Evolutionary conservation across 2,329 filamentous ascomycete genomes (phyloP).

Genomic region (Orbilia brochopaga): DNA sequence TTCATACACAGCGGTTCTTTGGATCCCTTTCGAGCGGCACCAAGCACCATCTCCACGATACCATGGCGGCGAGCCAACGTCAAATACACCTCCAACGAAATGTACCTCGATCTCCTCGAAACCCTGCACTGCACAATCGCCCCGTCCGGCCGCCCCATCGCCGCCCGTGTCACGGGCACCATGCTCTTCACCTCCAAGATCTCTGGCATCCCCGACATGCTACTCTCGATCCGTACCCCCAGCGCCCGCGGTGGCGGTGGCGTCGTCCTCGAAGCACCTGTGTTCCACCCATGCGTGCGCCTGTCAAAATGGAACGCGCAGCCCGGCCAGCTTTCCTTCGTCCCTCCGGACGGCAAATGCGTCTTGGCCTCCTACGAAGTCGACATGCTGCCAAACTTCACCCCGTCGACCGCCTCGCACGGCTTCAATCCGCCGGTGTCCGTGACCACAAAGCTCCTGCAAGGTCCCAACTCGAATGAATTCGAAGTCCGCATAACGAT

Average conservation of each 20-base stretch:
- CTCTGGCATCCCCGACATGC: constrained; percentile 89
- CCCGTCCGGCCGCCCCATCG: constrained; percentile 83
- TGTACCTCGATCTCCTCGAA: constrained; percentile 96
- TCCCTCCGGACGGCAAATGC: constrained; percentile 93
- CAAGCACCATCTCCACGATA: constrained; percentile 62
- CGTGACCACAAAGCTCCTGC: constrained; percentile 78
- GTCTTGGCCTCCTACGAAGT: constrained; percentile 94
- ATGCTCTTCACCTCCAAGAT: constrained; percentile 96
- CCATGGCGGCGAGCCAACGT: constrained; percentile 93
- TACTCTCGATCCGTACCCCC: constrained; percentile 77
- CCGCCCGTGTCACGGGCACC: constrained; percentile 86
- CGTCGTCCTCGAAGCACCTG: constrained; percentile 75
- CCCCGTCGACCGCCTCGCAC: constrained; percentile 62
- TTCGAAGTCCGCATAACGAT: constrained; percentile 84
- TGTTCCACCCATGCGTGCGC: constrained; percentile 94
- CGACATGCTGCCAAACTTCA: constrained; percentile 75
- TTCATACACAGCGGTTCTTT: constrained; percentile 59
- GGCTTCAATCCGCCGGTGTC: constrained; percentile 80
- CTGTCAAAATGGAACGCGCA: constrained; percentile 86
- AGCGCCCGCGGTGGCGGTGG: constrained; percentile 61
- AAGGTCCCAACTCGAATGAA: constrained; percentile 77
- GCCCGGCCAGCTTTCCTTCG: constrained; percentile 90
- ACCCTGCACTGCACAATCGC: constrained; percentile 85
- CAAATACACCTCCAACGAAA: constrained; percentile 92
- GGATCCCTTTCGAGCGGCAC: constrained; percentile 56